These are phyloP conservation scores for Xylariaceae sp. DNA, from an alignment of 2,329 filamentous ascomycete species.

Conservation along the genomic window DNA sequence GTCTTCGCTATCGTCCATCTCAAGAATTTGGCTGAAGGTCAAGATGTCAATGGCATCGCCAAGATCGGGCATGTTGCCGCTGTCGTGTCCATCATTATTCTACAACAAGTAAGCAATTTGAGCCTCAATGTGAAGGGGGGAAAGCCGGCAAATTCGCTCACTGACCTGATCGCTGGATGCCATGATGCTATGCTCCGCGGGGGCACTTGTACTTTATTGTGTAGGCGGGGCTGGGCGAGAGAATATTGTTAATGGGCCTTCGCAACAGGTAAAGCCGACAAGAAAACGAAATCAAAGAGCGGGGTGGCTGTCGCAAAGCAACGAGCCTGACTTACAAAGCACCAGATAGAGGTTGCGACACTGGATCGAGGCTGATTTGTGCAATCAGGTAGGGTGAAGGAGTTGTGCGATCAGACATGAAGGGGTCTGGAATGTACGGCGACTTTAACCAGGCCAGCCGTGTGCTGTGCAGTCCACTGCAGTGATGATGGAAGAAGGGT, in stretches of 20 bases:
- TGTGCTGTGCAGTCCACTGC: background rate
- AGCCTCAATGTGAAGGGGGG: background rate
- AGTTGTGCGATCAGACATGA: conserved; percentile 13
- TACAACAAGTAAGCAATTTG: conserved; percentile 11
- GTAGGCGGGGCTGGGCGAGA: background rate
- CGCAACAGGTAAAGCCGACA: background rate
- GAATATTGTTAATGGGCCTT: background rate
- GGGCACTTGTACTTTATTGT: background rate
- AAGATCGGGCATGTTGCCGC: conserved; percentile 54
- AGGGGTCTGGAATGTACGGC: conserved; percentile 14
- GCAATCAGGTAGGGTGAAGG: conserved; percentile 8
- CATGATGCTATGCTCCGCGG: conserved; percentile 14
- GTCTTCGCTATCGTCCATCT: conserved; percentile 91
- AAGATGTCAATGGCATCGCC: conserved; percentile 71
- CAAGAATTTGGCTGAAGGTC: conserved; percentile 92
- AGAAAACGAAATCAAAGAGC: conserved; percentile 7
- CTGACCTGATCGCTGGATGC: conserved; percentile 25
- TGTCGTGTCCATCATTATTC: conserved; percentile 44
- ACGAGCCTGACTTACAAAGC: background rate
- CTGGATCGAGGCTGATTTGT: conserved; percentile 4
- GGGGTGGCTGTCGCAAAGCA: conserved; percentile 5
- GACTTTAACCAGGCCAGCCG: conserved; percentile 15
- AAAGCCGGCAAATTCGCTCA: conserved; percentile 4
- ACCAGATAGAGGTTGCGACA: conserved; percentile 9
- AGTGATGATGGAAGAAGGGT: conserved; percentile 16